Base-by-base conservation (phyloP, 192 early-diverging fungal genomes). In the Coemansia sp. region DNA sequence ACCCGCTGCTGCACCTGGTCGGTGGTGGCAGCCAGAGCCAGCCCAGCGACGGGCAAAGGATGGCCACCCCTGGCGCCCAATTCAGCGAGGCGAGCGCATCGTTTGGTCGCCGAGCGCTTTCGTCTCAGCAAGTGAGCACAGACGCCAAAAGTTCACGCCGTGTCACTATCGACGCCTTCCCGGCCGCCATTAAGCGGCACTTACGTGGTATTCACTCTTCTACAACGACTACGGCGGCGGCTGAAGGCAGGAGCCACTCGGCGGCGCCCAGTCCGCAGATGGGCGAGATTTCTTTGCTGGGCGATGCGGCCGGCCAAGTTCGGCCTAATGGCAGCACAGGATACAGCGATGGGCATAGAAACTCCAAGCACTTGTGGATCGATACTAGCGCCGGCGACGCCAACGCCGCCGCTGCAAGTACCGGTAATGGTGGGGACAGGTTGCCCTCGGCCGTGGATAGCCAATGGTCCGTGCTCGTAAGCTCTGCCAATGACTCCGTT, bases 161-260 rank as follows among this genome's bases (percentile, higher is more conserved):
- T 4, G 75, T 82, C 20, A 82, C 79, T 2, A 72, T 82, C 18
- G 79, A 82, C 28, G 75, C 79, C 8, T 82, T 82, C n/a, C 79
- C 79, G 8, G 79, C 74, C 1, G 75, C 70, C 12, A 76, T 82
- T 20, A 76, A 73, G 36, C 42, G 64, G 31, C 79, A 82, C 41
- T 41, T 82, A 59, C 78, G 78, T 3, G 69, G 69, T 3, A 78
- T 61, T 1, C 70, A 70, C 13, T 34, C 38, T 2, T 35, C 61
- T 16, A 28, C 45, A 0, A 50, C 23, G 48, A 39, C 10, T 13
- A 48, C 21, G 13, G 3, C 20, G 18, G 62, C 13, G 2, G 59
- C 45, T 9, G 58, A 23, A 7, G 38, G 28, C 20, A 36, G 25
- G 38, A 59, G 65, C 42, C 26, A 37, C 13, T 67, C 63, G 6